Base-by-base conservation (phyloP, 2,329 filamentous ascomycete species). In the Fusarium floridanum region DNA sequence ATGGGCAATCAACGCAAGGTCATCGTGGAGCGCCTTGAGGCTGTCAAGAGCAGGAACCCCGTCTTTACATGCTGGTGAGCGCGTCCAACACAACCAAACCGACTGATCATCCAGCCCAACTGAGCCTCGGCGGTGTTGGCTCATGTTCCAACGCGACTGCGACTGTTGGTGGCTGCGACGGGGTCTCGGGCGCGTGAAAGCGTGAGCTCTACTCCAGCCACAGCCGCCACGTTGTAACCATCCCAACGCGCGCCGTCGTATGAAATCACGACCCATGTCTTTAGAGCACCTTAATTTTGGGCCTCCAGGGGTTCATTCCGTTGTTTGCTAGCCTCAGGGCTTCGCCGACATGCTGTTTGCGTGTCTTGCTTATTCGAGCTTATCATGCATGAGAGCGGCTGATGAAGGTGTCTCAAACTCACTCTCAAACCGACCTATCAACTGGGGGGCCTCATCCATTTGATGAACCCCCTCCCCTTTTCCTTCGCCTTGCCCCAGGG, bases 21-120 rank as follows among this genome's bases (percentile, higher is more conserved):
- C 57, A 98, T 99, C 86, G 95, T 99, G 57, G 97, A 99, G 87
- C 89, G 97, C 73, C 85, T 99, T 68, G 97, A 99, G 86, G 94
- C 96, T 70, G 97, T 99, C 72, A 98, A 98, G 88, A 94, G 92
- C 81, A 93, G 93, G 82, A 97, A 97, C 81, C 97, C 97, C 2
- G 95, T 99, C 36, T 99, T 99, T 84, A 98, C 94, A 53, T 99
- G 97, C 94, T 99, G 97, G 86, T 98, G 86, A 86, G 67, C 69
- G 57, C 53, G 67, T 61, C 60, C 4, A 32, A 32, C 32, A 34
- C 32, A 12, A 34, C 57, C 45, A 9, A 53, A 53, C 48, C 41
- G 12, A 57, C 45, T 32, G 63, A 43, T 12, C 27, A 48, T 27
- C 22, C 43, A 48, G 43, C 17, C 17, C 43, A n/a, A 57, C 45